phyloP scores from a whole-genome alignment of 2,329 filamentous ascomycete species.

The Colletotrichum liriopes region DNA sequence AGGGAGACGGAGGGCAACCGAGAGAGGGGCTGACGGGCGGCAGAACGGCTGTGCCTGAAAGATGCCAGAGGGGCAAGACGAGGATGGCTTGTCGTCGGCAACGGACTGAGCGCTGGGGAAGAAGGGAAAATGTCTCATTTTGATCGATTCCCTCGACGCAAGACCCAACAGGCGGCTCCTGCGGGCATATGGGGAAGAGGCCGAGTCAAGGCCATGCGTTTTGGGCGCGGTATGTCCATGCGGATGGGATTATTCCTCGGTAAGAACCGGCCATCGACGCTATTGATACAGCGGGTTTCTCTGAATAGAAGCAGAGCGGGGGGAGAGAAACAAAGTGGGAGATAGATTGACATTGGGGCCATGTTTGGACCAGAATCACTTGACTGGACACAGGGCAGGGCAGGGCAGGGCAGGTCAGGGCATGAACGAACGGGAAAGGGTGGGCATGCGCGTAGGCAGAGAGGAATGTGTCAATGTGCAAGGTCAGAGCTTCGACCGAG shows the following conservation, averaged over 20 bases:
- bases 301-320: conserved; percentile 25
- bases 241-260: conserved; percentile 21
- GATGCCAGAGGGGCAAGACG: conserved; percentile 18
- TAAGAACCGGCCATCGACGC: conserved; percentile 12
- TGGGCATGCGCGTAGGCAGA: too few species aligned
- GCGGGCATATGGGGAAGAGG: conserved; percentile 16
- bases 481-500: neutral
- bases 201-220: conserved; percentile 38
- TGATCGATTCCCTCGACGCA: conserved; percentile 26
- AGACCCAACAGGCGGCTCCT: conserved; percentile 14
- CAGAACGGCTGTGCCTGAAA: neutral
- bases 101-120: conserved; percentile 34
- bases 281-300: conserved; percentile 11
- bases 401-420: neutral
- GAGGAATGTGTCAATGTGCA: neutral
- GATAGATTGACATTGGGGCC: neutral
- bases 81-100: conserved; percentile 26
- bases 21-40: conserved; percentile 5
- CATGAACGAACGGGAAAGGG: conserved; percentile 5
- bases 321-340: neutral
- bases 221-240: conserved; percentile 19
- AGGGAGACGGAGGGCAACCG: conserved; percentile 9
- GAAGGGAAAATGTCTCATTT: conserved; percentile 37
- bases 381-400: conserved; percentile 1
- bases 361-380: neutral